phyloP scores from a whole-genome alignment of 441 rosid genomes.

The Euphorbia corollata region DNA sequence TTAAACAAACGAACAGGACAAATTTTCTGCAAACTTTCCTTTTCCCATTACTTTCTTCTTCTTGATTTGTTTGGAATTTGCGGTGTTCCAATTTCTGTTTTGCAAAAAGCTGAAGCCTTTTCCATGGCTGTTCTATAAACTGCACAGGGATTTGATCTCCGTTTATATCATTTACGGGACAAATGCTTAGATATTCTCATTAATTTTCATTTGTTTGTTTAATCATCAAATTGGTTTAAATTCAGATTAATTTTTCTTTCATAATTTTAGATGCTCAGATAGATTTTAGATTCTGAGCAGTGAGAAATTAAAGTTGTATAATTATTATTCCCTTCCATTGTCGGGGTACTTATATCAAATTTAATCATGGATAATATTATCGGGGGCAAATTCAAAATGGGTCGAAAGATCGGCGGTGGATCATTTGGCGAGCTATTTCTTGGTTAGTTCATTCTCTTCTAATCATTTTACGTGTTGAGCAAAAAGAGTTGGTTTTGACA shows the following conservation, averaged over 20 bases:
- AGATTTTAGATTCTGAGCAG: constrained; percentile 15
- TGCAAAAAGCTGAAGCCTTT: neutral
- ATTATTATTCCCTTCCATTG: constrained; percentile 7
- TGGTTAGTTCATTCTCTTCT: constrained; percentile 36
- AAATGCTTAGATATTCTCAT: neutral
- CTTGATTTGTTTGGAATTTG: constrained; percentile 7
- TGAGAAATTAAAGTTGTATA: neutral
- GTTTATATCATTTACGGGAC: constrained; percentile 10
- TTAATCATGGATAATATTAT: constrained; percentile 69
- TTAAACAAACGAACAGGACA: neutral
- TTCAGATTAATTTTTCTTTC: neutral
- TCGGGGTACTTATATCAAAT: constrained; percentile 1
- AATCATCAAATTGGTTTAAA: neutral
- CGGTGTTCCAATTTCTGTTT: neutral
- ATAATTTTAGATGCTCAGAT: constrained; percentile 11
- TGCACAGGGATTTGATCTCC: constrained; percentile 14
- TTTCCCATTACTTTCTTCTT: neutral
- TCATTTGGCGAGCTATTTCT: constrained; percentile 86
- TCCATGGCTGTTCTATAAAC: constrained; percentile 2
- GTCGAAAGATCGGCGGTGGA: constrained; percentile 91
- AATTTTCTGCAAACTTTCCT: constrained; percentile 3
- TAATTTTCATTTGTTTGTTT: neutral
- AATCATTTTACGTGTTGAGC: neutral
- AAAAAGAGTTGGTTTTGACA: neutral
- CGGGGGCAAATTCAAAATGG: constrained; percentile 85